Conservation (phyloP, 306 rosid genomes). For the Sindora glabra region DNA sequence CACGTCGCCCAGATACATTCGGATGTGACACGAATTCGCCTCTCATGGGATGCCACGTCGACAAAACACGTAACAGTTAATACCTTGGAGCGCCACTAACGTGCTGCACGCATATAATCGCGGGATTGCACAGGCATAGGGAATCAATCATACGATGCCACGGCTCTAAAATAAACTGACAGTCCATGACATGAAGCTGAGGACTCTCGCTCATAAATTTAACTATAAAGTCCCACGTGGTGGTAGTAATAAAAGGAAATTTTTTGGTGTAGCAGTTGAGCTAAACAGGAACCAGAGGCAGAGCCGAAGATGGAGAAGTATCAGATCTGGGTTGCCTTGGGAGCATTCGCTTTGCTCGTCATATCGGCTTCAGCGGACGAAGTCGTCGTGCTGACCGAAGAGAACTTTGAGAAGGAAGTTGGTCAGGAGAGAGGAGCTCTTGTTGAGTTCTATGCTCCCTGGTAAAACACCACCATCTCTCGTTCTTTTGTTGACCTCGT, state of each 20-base stretch:
- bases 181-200: not conserved
- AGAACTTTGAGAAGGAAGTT: conserved; percentile 80
- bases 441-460: conserved; percentile 96
- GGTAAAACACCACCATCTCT: conserved; percentile 53
- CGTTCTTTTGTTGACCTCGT: too few species aligned
- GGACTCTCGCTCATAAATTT: not conserved
- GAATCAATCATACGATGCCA: conserved; percentile 12
- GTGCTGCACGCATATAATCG: too few species aligned
- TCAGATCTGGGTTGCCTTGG: conserved; percentile 49
- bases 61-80: too few species aligned
- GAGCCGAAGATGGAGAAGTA: conserved; percentile 32
- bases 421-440: conserved; percentile 87
- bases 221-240: conserved; percentile 14
- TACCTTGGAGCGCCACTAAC: too few species aligned
- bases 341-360: conserved; percentile 42
- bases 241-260: not conserved
- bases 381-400: conserved; percentile 77
- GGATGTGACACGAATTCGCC: too few species aligned
- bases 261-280: not conserved
- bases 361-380: conserved; percentile 65
- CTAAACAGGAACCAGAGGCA: not conserved
- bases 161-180: not conserved
- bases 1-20: too few species aligned
- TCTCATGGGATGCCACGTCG: too few species aligned
- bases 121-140: not conserved